These are phyloP conservation scores for Xylaria sp. DNA, from an alignment of 2,329 filamentous ascomycete species.

Conservation along the genomic window DNA sequence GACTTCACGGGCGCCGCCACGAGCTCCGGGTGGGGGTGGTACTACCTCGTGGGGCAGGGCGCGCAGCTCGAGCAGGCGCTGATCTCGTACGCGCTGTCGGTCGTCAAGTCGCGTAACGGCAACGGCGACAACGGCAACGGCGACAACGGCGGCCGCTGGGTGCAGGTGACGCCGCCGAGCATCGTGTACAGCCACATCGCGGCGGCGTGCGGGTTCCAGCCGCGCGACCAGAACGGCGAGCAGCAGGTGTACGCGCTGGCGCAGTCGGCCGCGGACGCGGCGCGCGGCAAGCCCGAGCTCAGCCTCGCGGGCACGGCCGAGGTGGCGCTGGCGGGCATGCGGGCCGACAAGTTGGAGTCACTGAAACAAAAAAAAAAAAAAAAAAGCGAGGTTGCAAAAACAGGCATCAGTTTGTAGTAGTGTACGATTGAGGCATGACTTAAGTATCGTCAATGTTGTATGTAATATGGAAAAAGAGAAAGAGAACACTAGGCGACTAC, in stretches of 20 bases:
- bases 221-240: conserved; percentile 85
- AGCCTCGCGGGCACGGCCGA: conserved; percentile 88
- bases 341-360: conserved; percentile 64
- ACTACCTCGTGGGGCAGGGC: conserved; percentile 90
- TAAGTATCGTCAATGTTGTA: neutral
- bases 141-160: conserved; percentile 70
- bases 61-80: conserved; percentile 94
- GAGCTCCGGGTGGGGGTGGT: conserved; percentile 97
- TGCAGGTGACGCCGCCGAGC: conserved; percentile 78
- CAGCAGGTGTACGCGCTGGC: conserved; percentile 86
- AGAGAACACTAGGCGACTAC: too few species aligned
- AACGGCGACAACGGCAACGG: too few species aligned
- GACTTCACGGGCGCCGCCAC: conserved; percentile 82
- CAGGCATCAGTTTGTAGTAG: neutral
- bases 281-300: conserved; percentile 66
- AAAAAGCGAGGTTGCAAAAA: neutral
- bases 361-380: neutral
- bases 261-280: conserved; percentile 64
- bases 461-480: neutral
- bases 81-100: conserved; percentile 78
- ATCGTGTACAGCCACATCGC: conserved; percentile 93
- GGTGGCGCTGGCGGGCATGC: conserved; percentile 91
- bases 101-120: conserved; percentile 70
- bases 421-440: neutral
- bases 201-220: conserved; percentile 90